Evolutionary conservation across 2,329 filamentous ascomycete species (phyloP).

Genomic region (Calonectria naviculata): DNA sequence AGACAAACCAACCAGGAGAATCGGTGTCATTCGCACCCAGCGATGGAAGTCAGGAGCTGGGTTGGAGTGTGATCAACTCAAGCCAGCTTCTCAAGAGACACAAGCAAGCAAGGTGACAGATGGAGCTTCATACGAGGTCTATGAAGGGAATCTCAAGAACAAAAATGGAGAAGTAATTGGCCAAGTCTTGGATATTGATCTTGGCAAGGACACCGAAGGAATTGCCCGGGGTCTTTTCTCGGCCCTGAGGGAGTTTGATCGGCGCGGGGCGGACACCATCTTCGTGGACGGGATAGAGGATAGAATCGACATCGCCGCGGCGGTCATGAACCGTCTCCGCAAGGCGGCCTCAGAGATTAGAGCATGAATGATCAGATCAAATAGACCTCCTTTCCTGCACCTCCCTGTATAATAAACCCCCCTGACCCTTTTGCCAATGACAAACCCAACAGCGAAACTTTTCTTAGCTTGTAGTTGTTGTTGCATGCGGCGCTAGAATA

Average conservation of each 20-base stretch:
- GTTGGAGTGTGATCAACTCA: conserved; percentile 47
- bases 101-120: conserved; percentile 39
- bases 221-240: conserved; percentile 92
- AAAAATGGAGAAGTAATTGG: conserved; percentile 47
- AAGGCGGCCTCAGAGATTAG: conserved; percentile 77
- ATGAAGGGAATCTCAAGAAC: conserved; percentile 52
- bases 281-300: conserved; percentile 90
- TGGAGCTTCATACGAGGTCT: conserved; percentile 54
- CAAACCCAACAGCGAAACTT: conserved; percentile 34
- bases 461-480: conserved; percentile 34
- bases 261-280: conserved; percentile 81
- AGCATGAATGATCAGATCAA: conserved; percentile 53
- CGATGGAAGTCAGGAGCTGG: conserved; percentile 61
- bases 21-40: conserved; percentile 68
- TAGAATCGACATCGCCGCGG: conserved; percentile 84
- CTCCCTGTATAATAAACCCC: conserved; percentile 36
- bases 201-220: conserved; percentile 76
- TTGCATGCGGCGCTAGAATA: conserved; percentile 44
- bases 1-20: conserved; percentile 36
- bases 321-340: conserved; percentile 84
- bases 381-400: conserved; percentile 40
- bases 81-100: conserved; percentile 20
- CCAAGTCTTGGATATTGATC: conserved; percentile 73
- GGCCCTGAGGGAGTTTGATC: conserved; percentile 86
- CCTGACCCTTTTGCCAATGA: conserved; percentile 31